phyloP scores from a whole-genome alignment of 2,329 filamentous ascomycete species.

The Xylaria sp. region DNA sequence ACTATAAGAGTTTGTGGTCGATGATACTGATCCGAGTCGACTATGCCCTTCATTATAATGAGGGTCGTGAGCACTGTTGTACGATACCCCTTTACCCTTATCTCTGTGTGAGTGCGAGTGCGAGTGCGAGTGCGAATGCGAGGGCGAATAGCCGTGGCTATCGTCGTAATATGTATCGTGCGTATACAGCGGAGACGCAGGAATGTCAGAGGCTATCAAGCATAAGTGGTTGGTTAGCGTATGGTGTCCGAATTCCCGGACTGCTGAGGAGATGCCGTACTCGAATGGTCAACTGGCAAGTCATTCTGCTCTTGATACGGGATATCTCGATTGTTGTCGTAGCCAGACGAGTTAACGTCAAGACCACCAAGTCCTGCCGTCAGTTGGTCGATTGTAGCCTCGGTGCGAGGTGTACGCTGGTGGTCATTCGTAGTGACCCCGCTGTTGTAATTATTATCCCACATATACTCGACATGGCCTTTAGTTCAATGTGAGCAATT shows the following conservation, averaged over 20 bases:
- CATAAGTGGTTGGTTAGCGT: conserved; percentile 17
- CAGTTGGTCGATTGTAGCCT: conserved; percentile 35
- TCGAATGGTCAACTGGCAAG: background rate
- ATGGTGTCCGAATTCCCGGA: background rate
- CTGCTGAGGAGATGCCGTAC: conserved; percentile 12
- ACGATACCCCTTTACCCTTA: conserved; percentile 41
- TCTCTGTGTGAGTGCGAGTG: conserved; percentile 27
- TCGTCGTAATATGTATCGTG: conserved; percentile 34
- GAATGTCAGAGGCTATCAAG: conserved; percentile 24
- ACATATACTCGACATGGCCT: conserved; percentile 30
- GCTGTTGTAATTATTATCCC: conserved; percentile 14
- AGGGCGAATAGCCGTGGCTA: conserved; percentile 23
- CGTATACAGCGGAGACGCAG: conserved; percentile 41
- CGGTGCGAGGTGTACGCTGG: conserved; percentile 43
- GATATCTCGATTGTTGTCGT: conserved; percentile 27
- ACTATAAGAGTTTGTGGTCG: conserved; percentile 26
- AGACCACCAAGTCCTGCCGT: conserved; percentile 38
- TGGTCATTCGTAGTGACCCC: conserved; percentile 33
- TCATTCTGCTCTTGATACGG: conserved; percentile 17
- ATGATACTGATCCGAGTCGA: conserved; percentile 21
- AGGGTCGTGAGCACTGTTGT: conserved; percentile 2
- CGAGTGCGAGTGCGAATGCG: background rate
- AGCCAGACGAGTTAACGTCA: conserved; percentile 35
- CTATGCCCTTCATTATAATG: conserved; percentile 21
- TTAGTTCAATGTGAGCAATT: conserved; percentile 1